phyloP scores from a whole-genome alignment of 176 grass and related monocot genomes.

The Oryza meridionalis region DNA sequence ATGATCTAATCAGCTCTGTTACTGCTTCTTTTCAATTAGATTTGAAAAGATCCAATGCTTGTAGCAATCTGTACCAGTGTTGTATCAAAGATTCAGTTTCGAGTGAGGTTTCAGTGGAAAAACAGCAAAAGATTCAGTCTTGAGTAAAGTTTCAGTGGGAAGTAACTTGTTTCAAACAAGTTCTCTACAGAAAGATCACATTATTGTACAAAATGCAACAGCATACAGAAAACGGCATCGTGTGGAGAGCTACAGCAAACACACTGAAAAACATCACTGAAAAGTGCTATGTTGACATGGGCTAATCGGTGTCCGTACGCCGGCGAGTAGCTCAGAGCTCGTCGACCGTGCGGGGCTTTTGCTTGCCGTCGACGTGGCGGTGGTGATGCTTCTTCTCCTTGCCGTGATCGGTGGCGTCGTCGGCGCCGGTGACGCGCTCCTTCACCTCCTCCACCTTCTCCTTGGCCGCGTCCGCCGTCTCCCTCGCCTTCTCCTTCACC shows the following conservation, averaged over 20 bases:
- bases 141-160: neutral
- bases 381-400: slow-evolving; percentile 11
- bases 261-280: slow-evolving; percentile 32
- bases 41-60: slow-evolving; percentile 27
- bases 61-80: neutral
- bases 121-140: neutral
- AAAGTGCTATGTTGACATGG: neutral
- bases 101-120: neutral
- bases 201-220: slow-evolving; percentile 50
- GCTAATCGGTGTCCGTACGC: too few relatives aligned
- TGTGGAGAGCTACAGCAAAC: neutral
- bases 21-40: slow-evolving; percentile 39
- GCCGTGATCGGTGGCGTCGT: neutral
- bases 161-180: neutral
- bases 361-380: neutral
- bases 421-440: slow-evolving; percentile 39
- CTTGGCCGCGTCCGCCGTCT: slow-evolving; percentile 45
- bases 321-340: slow-evolving; percentile 51
- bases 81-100: neutral
- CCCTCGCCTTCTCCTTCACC: slow-evolving; percentile 40
- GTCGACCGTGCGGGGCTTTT: slow-evolving; percentile 41
- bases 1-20: too few relatives aligned
- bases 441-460: slow-evolving; percentile 44
- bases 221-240: neutral
- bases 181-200: slow-evolving; percentile 25